A percentile compares a stretch with the other conserved stretches of the same genome.
These are phyloP conservation scores for Podospora pseudopauciseta DNA, from an alignment of 495 filamentous ascomycete species.

Conservation along the genomic window DNA sequence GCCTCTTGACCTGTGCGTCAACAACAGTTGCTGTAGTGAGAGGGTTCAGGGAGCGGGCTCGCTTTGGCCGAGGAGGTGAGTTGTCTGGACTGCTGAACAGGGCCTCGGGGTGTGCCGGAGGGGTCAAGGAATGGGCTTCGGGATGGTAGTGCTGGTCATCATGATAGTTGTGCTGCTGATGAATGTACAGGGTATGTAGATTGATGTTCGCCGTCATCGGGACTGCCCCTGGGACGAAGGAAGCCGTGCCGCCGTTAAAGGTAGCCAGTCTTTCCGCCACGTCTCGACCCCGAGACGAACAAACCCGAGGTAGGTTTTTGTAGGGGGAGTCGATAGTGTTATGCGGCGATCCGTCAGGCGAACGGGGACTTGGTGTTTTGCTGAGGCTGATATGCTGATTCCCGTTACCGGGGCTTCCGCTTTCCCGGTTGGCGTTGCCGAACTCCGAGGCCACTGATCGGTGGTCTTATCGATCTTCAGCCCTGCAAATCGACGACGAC, in stretches of 20 bases:
- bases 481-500: not conserved
- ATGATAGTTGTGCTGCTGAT: conserved; percentile 15
- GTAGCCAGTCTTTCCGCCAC: conserved; percentile 33
- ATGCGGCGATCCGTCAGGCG: conserved; percentile 1
- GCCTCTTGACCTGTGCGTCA: not conserved
- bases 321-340: not conserved
- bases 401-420: not conserved
- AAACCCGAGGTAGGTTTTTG: not conserved
- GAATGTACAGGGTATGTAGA: conserved; percentile 13
- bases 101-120: conserved; percentile 21
- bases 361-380: not conserved
- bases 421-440: not conserved
- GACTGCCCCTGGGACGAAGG: conserved; percentile 34
- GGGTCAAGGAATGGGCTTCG: not conserved
- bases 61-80: conserved; percentile 23
- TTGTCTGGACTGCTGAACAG: conserved; percentile 27
- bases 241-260: conserved; percentile 27
- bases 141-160: conserved; percentile 5
- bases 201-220: conserved; percentile 22
- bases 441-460: not conserved
- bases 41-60: not conserved
- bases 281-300: conserved; percentile 11
- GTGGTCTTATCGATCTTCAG: not conserved
- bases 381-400: not conserved
- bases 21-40: not conserved